Base-by-base conservation (phyloP, 768 basidiomycete species). In the Rubroboletus satanas region DNA sequence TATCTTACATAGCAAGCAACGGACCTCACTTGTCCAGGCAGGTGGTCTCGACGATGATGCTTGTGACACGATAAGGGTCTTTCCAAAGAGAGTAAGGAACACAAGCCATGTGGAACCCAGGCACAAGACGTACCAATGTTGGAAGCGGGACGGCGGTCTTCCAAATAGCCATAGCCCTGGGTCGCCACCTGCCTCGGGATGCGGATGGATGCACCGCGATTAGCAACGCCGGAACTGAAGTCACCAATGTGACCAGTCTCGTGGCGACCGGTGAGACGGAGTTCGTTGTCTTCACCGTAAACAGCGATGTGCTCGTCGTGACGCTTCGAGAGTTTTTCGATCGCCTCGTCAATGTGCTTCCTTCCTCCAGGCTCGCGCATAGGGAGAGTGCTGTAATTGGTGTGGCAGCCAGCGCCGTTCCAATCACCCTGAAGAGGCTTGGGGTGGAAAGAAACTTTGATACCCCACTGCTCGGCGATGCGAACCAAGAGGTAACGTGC, bases 391-490 rank as follows among this genome's bases (percentile, higher is more conserved):
- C 88, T 91, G 83, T 83, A 98, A 85, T 98, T 99, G 78, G 89
- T 90, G 83, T 98, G 96, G 80, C 90, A 92, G 51, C 97, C 97
- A 61, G 97, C 97, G 68, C 97, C 97, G 75, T 99, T 99, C 97
- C 97, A 99, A 73, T 99, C 97, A 60, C 97, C 97, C 61, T 77
- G 69, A 67, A 98, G 88, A 57, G 95, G 95, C 74, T 99, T 99
- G 71, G 97, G 97, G 82, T 99, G 97, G 94, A 98, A 94, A 61
- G 97, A 97, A 60, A 98, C 95, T 74, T 93, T 95, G 76, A 94
- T 73, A 58, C 85, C 90, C 93, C 94, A 97, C 75, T 98, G 94
- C 75, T 98, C 97, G 62, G 96, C 94, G 63, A 97, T 87, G 63
- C 97, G 90, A 69, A 93, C 73, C 65, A 98, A 87, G 63, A 99